A percentile compares a stretch with the other conserved stretches of the same genome.
Conservation (phyloP, 2,329 filamentous ascomycete genomes). For the Fusarium sp. region DNA sequence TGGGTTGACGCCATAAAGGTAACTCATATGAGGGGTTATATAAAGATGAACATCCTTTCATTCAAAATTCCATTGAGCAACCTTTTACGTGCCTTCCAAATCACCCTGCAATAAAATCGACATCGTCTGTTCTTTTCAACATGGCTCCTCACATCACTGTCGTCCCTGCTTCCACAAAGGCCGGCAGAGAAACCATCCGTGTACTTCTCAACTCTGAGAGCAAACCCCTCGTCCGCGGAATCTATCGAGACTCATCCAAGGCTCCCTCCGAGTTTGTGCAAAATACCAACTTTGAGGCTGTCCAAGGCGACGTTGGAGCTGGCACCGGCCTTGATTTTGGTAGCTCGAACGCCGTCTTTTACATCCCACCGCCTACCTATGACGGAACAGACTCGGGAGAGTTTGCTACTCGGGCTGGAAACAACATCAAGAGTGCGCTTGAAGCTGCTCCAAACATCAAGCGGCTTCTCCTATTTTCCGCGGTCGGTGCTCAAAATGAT, state of each 20-base stretch:
- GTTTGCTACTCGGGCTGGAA: conserved; percentile 40
- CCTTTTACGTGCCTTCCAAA: background rate
- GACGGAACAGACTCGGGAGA: conserved; percentile 39
- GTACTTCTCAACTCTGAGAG: conserved; percentile 37
- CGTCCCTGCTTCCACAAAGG: conserved; percentile 48
- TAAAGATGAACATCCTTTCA: background rate
- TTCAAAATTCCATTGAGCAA: background rate
- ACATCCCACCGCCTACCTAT: conserved; percentile 47
- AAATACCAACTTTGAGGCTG: conserved; percentile 42
- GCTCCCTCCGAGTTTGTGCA: conserved; percentile 44
- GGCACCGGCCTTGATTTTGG: conserved; percentile 43
- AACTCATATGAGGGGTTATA: background rate
- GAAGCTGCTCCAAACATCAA: conserved; percentile 7
- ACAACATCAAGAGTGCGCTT: conserved; percentile 39
- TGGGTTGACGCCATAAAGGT: background rate
- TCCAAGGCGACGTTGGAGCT: conserved; percentile 44
- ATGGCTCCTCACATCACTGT: conserved; percentile 47
- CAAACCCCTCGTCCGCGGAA: conserved; percentile 38
- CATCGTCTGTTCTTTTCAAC: background rate
- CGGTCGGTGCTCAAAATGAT: conserved; percentile 46
- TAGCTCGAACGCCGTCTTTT: conserved; percentile 47
- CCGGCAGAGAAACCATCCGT: conserved; percentile 44
- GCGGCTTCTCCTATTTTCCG: conserved; percentile 43
- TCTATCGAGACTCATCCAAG: conserved; percentile 47
- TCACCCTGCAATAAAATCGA: background rate